Conservation (phyloP, 2,329 filamentous ascomycete genomes). For the Fusarium anthophilum region DNA sequence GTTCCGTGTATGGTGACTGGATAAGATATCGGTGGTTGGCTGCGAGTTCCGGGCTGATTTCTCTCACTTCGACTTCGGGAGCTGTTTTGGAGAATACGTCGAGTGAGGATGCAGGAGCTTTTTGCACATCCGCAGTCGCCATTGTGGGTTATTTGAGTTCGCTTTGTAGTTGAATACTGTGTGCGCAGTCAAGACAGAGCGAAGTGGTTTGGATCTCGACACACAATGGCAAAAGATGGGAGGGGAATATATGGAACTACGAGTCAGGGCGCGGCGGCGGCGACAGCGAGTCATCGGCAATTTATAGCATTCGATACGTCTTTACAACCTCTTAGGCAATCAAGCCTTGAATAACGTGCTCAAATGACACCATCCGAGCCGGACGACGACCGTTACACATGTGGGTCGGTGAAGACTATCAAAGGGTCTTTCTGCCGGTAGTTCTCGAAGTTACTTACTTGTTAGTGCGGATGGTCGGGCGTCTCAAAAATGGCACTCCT, state of each 20-base stretch:
- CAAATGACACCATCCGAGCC: constrained; percentile 43
- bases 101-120: constrained; percentile 36
- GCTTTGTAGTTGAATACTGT: background rate
- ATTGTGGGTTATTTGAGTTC: constrained; percentile 33
- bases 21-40: constrained; percentile 57
- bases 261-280: background rate
- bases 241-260: background rate
- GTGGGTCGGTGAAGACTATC: constrained; percentile 40
- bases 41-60: constrained; percentile 25
- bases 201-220: background rate
- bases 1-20: constrained; percentile 79
- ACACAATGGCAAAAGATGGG: background rate
- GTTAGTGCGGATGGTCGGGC: constrained; percentile 34
- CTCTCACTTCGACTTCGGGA: constrained; percentile 39
- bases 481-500: constrained; percentile 28
- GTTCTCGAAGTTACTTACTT: constrained; percentile 10
- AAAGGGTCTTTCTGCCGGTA: constrained; percentile 26
- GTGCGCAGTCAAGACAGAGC: background rate
- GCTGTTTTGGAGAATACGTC: constrained; percentile 40
- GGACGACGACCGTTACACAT: constrained; percentile 31
- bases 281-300: constrained; percentile 24
- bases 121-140: constrained; percentile 42
- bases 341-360: constrained; percentile 44
- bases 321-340: constrained; percentile 35
- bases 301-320: constrained; percentile 32